Base-by-base conservation (phyloP, 1,284 basidiomycete genomes). In the Agaricales sp. region DNA sequence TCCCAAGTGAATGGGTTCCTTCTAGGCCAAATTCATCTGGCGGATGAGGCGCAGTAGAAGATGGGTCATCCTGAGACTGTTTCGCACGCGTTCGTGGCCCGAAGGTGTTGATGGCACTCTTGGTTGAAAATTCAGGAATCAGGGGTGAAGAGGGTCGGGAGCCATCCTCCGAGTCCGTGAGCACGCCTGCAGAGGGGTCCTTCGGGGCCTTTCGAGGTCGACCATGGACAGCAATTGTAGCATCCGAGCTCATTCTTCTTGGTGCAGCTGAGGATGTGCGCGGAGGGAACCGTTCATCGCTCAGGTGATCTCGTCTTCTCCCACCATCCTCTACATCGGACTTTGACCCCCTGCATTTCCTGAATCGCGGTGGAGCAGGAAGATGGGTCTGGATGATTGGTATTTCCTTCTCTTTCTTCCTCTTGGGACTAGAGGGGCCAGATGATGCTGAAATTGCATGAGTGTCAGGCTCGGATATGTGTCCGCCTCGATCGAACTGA, bases 51-150 rank as follows among this genome's bases (percentile, higher is more conserved):
- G n/a, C n/a, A n/a, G n/a, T n/a, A n/a, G n/a, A n/a, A n/a, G n/a
- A n/a, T n/a, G n/a, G n/a, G n/a, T n/a, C n/a, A n/a, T n/a, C n/a
- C n/a, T n/a, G n/a, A n/a, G n/a, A n/a, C n/a, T n/a, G n/a, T n/a
- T n/a, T n/a, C n/a, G n/a, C n/a, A n/a, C n/a, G n/a, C n/a, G n/a
- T n/a, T n/a, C 48, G 49, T n/a, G 57, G 52, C 26, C 51, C 25
- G 38, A 68, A 68, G 0, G 65, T 51, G 51, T 70, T 68, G 52
- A 69, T 63, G 2, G 63, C 57, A 2, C 55, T 58, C 1, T 50
- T 56, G 1, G 60, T 65, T 3, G 64, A 67, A 52, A 70, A 69
- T 4, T 61, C 58, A 3, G 67, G 67, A 14, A 69, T 68, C 22
- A 60, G 58, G 0, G 67, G 65, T 1, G 66, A 65, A 12, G 54